phyloP scores from a whole-genome alignment of 1,284 basidiomycete species.

The Schizophyllum amplum region DNA sequence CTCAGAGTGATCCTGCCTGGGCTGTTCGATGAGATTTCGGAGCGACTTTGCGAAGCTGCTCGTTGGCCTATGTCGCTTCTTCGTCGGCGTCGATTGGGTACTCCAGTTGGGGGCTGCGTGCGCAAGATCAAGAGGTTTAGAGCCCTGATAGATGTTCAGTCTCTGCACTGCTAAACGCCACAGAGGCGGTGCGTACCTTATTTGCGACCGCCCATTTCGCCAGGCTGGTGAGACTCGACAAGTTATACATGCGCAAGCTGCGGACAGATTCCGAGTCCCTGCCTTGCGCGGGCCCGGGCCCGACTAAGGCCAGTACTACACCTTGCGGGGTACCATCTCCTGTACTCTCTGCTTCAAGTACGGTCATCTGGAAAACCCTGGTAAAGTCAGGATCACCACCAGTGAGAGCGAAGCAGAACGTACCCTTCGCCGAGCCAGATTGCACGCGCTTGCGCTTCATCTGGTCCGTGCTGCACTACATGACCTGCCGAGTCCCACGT shows the following conservation, averaged over 20 bases:
- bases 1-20: background rate
- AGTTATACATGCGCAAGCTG: constrained; percentile 70
- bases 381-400: constrained; percentile 2
- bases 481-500: constrained; percentile 45
- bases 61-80: constrained; percentile 42
- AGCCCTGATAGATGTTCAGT: constrained; percentile 32
- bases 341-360: constrained; percentile 59
- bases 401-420: constrained; percentile 15
- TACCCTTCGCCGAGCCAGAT: constrained; percentile 76
- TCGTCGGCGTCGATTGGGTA: constrained; percentile 39
- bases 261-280: constrained; percentile 44
- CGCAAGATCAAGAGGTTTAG: constrained; percentile 52
- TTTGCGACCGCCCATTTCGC: constrained; percentile 64
- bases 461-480: constrained; percentile 48
- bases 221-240: constrained; percentile 62
- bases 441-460: constrained; percentile 54
- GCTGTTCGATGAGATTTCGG: constrained; percentile 45
- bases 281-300: constrained; percentile 34
- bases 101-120: constrained; percentile 44
- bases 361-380: constrained; percentile 67
- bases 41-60: constrained; percentile 54
- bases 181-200: constrained; percentile 34
- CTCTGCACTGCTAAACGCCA: background rate
- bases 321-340: constrained; percentile 58
- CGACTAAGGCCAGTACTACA: constrained; percentile 65